Evolutionary conservation across 2,329 filamentous ascomycete species (phyloP), one percentile per base, ranked within the genome.

Genomic region (Penicillium fuscoglaucum): DNA sequence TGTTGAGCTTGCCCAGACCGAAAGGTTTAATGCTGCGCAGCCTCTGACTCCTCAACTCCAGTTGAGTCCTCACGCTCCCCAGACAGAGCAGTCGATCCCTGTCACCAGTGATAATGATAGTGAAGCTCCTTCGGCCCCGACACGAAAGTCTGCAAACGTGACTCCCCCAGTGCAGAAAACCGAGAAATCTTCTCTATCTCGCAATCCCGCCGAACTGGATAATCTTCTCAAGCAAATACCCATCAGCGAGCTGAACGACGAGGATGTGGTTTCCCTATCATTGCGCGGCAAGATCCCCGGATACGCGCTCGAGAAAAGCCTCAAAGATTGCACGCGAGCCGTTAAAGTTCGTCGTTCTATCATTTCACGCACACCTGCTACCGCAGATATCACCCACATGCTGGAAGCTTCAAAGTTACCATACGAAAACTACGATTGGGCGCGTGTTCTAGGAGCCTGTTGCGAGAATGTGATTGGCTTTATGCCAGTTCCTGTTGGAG

Each of bases 11-110:
- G 37, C 1, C 2, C 37, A 39, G 9, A 8, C 37, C 6, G 37
- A 39, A 39, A 39, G 9, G 8, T 39, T 39, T 4, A 39, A 39
- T 1, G 37, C 37, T 12, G 37, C n/a, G 0, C 37, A 19, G 37
- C 19, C 0, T 3, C n/a, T 19, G 8, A 39, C 37, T 1, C 37
- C 37, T 19, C 37, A 19, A 17, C 3, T 39, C 1, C 37, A 39
- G 0, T 39, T 12, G 1, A 39, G 37, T 0, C 37, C 1, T 1
- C 37, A 4, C 0, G 9, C 6, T 5, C n/a, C n/a, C 1, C 17
- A 39, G n/a, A 19, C 17, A 19, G 37, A 39, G 4, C 9, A 13
- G 0, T 19, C 2, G 3, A 12, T 8, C 1, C 37, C 17, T 19
- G 0, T 6, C n/a, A n/a, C 0, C 5, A 39, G 1, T 2, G 35